phyloP scores from a whole-genome alignment of 768 basidiomycete genomes.

The Arthromyces matolae region DNA sequence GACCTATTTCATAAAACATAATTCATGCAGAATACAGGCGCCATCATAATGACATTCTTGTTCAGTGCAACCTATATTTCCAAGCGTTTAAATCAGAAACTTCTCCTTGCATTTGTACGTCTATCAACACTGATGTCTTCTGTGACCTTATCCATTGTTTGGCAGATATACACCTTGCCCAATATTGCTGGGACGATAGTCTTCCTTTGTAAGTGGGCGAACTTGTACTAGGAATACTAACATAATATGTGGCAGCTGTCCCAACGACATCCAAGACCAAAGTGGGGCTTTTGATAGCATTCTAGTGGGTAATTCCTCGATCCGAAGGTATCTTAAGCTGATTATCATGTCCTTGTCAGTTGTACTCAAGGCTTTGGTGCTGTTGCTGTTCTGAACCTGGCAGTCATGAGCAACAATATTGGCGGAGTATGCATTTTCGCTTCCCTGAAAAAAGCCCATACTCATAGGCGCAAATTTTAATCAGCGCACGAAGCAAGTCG shows the following conservation, averaged over 20 bases:
- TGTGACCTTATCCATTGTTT: background rate
- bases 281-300: slow-evolving; percentile 45
- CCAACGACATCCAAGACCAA: slow-evolving; percentile 36
- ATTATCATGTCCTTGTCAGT: slow-evolving; percentile 19
- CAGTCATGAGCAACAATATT: slow-evolving; percentile 44
- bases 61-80: slow-evolving; percentile 42
- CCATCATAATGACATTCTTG: slow-evolving; percentile 39
- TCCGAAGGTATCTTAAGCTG: too few species aligned
- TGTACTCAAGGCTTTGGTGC: slow-evolving; percentile 46
- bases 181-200: slow-evolving; percentile 49
- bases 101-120: slow-evolving; percentile 41
- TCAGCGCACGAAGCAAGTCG: slow-evolving; percentile 47
- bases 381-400: slow-evolving; percentile 42
- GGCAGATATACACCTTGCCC: slow-evolving; percentile 41
- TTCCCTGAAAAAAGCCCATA: background rate
- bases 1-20: slow-evolving; percentile 10
- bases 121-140: background rate
- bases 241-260: slow-evolving; percentile 25
- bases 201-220: slow-evolving; percentile 40
- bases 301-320: slow-evolving; percentile 35
- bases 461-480: background rate
- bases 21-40: slow-evolving; percentile 23
- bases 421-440: slow-evolving; percentile 32
- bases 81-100: slow-evolving; percentile 39
- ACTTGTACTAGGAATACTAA: too few species aligned